Percentiles rank a stretch among this genome's conserved stretches.
Conservation (phyloP, 345 rosid genomes). For the Eucalyptus guilfoylei region DNA sequence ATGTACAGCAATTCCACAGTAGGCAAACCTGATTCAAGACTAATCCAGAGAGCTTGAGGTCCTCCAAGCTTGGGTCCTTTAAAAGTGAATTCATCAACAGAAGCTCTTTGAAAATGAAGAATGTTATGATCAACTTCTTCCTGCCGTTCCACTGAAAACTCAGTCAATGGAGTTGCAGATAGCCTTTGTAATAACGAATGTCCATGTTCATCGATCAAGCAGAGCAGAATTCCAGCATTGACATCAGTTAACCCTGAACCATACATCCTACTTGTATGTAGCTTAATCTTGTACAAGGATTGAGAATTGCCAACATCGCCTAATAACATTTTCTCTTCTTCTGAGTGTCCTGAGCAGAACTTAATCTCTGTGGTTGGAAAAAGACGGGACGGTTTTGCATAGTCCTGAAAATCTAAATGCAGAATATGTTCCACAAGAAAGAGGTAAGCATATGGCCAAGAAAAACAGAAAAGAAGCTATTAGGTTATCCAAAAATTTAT, state of each 20-base stretch:
- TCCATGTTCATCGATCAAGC: constrained; percentile 59
- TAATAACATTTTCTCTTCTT: constrained; percentile 3
- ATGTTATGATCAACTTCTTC: constrained; percentile 7
- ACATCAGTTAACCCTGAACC: constrained; percentile 56
- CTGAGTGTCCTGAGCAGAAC: constrained; percentile 9
- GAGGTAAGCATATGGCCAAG: background rate
- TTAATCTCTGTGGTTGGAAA: constrained; percentile 41
- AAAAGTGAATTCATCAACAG: constrained; percentile 58
- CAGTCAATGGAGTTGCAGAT: constrained; percentile 23
- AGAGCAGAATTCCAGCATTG: constrained; percentile 54
- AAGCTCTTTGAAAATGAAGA: constrained; percentile 67
- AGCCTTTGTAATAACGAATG: constrained; percentile 60
- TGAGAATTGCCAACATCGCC: constrained; percentile 5
- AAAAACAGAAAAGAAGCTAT: background rate
- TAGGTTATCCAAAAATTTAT: background rate
- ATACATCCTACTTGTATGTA: constrained; percentile 53
- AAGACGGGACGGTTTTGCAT: constrained; percentile 58
- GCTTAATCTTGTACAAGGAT: constrained; percentile 47
- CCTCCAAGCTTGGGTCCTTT: constrained; percentile 40
- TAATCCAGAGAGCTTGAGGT: constrained; percentile 67
- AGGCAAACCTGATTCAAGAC: constrained; percentile 72
- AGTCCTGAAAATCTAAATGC: constrained; percentile 57
- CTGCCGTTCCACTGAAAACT: constrained; percentile 9
- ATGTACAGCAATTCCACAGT: background rate
- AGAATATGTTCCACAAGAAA: background rate